These are phyloP conservation scores for Phytophthora hybrid DNA, from an alignment of 352 stramenopile species.

Conservation along the genomic window DNA sequence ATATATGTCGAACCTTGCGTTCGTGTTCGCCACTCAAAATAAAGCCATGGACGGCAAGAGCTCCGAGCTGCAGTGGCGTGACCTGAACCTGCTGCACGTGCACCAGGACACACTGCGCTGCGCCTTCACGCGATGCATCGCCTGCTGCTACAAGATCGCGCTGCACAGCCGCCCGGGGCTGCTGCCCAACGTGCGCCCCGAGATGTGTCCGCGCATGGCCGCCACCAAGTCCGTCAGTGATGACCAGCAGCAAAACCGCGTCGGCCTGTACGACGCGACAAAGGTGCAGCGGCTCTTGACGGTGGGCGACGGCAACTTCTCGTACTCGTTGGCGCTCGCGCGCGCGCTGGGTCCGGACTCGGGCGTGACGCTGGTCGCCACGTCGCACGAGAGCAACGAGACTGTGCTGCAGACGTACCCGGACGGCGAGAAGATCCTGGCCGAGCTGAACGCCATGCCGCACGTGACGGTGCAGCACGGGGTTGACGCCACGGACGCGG, in stretches of 20 bases:
- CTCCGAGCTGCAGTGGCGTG: slow-evolving; percentile 45
- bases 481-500: slow-evolving; percentile 90
- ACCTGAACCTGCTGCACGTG: slow-evolving; percentile 65
- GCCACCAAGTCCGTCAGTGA: not conserved
- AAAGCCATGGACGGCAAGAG: slow-evolving; percentile 9
- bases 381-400: slow-evolving; percentile 92
- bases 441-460: slow-evolving; percentile 64
- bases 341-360: slow-evolving; percentile 49
- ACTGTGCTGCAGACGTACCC: slow-evolving; percentile 93
- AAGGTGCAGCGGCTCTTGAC: slow-evolving; percentile 80
- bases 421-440: slow-evolving; percentile 82
- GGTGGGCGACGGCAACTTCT: slow-evolving; percentile 97
- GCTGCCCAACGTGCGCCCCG: slow-evolving; percentile 78
- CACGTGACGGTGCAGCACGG: slow-evolving; percentile 86
- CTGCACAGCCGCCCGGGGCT: slow-evolving; percentile 62
- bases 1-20: too few relatives aligned
- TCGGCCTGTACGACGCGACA: slow-evolving; percentile 71
- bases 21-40: slow-evolving; percentile 18
- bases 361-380: slow-evolving; percentile 80
- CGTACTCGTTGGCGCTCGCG: slow-evolving; percentile 93
- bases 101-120: slow-evolving; percentile 77
- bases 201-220: slow-evolving; percentile 74
- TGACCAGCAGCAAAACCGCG: slow-evolving; percentile 14
- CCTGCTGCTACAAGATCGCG: slow-evolving; percentile 90
- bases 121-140: slow-evolving; percentile 76